Percentiles rank a stretch among this genome's conserved stretches.
Evolutionary conservation across 2,329 filamentous ascomycete genomes (phyloP).

Genomic region (Neophaeococcomyces mojaviensis): DNA sequence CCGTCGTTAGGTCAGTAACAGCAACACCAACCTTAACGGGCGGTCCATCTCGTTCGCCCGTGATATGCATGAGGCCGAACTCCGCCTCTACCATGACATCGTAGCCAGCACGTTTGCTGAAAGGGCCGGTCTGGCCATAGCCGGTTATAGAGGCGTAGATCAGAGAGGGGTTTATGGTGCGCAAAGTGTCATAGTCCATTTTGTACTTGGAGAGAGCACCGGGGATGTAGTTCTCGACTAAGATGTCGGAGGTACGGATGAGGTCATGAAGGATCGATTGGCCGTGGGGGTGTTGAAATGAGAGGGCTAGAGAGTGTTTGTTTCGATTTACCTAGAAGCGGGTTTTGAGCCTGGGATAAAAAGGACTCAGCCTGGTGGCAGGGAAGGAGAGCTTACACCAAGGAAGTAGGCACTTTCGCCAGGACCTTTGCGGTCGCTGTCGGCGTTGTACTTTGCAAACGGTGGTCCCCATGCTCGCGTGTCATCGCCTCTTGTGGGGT

Average conservation of each 20-base stretch:
- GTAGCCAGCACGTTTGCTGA: conserved; percentile 80
- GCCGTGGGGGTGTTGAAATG: conserved; percentile 77
- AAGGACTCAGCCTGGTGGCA: conserved; percentile 3
- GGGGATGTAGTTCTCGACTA: conserved; percentile 96
- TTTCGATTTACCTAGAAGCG: conserved; percentile 81
- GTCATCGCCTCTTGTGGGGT: conserved; percentile 84
- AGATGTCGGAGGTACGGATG: conserved; percentile 74
- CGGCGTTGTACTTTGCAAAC: conserved; percentile 64
- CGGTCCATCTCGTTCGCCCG: conserved; percentile 74
- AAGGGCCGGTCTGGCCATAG: conserved; percentile 92
- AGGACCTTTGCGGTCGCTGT: conserved; percentile 32
- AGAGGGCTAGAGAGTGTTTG: conserved; percentile 88
- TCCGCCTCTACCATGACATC: conserved; percentile 99
- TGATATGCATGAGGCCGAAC: conserved; percentile 98
- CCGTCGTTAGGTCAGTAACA: conserved; percentile 91
- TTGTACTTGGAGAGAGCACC: conserved; percentile 75
- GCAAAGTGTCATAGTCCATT: conserved; percentile 78
- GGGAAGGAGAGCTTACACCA: conserved; percentile 49
- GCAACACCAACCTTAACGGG: conserved; percentile 97
- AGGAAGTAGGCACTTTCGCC: conserved; percentile 96
- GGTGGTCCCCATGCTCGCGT: conserved; percentile 95
- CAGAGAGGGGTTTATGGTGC: conserved; percentile 71
- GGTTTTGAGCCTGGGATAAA: neutral
- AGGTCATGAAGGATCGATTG: conserved; percentile 82
- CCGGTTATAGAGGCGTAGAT: conserved; percentile 97